Evolutionary conservation across 345 rosid species (phyloP), one percentile per base, ranked within the genome.

Genomic region (Populus pruinosa): DNA sequence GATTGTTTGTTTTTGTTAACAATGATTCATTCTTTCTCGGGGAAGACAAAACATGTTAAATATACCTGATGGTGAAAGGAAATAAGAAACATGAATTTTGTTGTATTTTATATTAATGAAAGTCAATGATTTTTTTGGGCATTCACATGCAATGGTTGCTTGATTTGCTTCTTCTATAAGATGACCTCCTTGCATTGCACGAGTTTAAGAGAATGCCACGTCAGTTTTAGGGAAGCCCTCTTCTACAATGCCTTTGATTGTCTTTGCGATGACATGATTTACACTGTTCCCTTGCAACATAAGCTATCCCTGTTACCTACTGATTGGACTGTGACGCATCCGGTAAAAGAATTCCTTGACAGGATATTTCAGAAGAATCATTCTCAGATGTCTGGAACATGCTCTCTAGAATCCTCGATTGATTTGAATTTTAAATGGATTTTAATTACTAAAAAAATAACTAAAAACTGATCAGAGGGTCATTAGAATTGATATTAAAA

Each of bases 21-120:
- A 76, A 67, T 7, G 43, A 71, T 67, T 74, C 73, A 76, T 78
- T 85, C 74, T 80, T 71, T 62, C 31, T 12, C 61, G 56, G 59
- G 80, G 73, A 67, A 74, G 71, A 61, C 55, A 14, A 36, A n/a
- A 33, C 68, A 25, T 43, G 25, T 55, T 49, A 75, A 55, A 72
- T 63, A 39, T 44, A 68, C 17, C 71, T 6, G 31, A 76, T 35
- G 59, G 23, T 14, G 77, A 76, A 56, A 72, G 38, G 38, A 67
- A 78, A 80, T 56, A 80, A 85, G 56, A 50, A 66, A 76, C 66
- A 67, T 43, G 68, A 27, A 29, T 50, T 10, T 23, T 65, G 70
- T n/a, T 78, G 62, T 73, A 64, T 65, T 49, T 39, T 27, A 4
- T 21, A 8, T 61, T 31, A 69, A 44, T 59, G 44, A 3, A 69